Percentiles rank a stretch among this genome's conserved stretches.
Conservation (phyloP, 2,329 filamentous ascomycete genomes). For the Trichophaea hybrida region DNA sequence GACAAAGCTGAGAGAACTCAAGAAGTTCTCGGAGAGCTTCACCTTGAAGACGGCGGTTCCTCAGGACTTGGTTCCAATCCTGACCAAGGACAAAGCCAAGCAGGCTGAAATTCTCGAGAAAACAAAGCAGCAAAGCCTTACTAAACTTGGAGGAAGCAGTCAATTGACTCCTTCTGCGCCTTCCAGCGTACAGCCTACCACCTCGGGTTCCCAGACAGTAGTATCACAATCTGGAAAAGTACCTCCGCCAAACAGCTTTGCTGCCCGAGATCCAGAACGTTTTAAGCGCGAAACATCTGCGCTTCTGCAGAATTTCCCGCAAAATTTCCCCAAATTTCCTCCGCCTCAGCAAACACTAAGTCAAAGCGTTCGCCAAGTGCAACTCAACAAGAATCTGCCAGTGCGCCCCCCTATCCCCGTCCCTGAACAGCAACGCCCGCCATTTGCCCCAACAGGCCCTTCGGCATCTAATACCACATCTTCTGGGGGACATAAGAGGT, state of each 20-base stretch:
- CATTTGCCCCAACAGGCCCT: slow-evolving; percentile 48
- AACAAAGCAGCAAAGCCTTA: slow-evolving; percentile 36
- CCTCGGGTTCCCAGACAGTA: not conserved
- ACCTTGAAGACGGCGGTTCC: slow-evolving; percentile 89
- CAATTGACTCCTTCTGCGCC: not conserved
- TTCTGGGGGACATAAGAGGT: slow-evolving; percentile 40
- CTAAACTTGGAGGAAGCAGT: slow-evolving; percentile 31
- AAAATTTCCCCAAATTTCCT: not conserved
- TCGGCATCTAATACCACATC: slow-evolving; percentile 30
- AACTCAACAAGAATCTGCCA: slow-evolving; percentile 7
- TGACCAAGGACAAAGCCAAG: slow-evolving; percentile 91
- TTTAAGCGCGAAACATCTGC: slow-evolving; percentile 11
- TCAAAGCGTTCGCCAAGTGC: slow-evolving; percentile 3
- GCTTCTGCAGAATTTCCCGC: slow-evolving; percentile 7
- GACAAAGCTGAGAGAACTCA: slow-evolving; percentile 81
- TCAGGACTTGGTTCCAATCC: slow-evolving; percentile 78
- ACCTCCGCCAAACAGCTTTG: slow-evolving; percentile 16
- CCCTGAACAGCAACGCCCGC: slow-evolving; percentile 47
- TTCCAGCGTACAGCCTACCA: not conserved
- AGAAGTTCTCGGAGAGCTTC: slow-evolving; percentile 88
- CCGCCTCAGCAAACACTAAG: slow-evolving; percentile 3
- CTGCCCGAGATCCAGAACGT: slow-evolving; percentile 17
- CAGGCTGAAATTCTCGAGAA: slow-evolving; percentile 87
- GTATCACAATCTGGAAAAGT: slow-evolving; percentile 3
- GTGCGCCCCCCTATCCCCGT: slow-evolving; percentile 36